Base-by-base conservation (phyloP, 108 stramenopile genomes). In the Conticribra guillardii region DNA sequence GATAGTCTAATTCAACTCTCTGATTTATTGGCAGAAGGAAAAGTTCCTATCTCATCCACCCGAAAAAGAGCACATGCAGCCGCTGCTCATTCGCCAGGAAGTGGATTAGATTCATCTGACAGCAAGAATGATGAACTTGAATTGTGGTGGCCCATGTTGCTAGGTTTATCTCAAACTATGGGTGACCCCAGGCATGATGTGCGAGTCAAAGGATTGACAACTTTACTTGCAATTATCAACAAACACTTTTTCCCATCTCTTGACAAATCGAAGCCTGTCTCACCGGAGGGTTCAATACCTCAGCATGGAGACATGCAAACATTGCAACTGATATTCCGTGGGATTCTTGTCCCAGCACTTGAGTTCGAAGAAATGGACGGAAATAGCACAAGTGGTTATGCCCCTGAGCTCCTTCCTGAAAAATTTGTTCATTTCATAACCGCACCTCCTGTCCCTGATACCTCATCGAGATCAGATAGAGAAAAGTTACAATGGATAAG, bases 61-160 rank as follows among this genome's bases (percentile, higher is more conserved):
- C 60, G 63, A 14, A 74, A 50, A 34, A 65, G 65, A 52, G 24
- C 47, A 54, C 29, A 56, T 2, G 32, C 68, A 26, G 59, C 52
- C 11, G 34, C 64, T 21, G 66, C 56, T 22, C 26, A 24, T 23
- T 27, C 46, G 17, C 57, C 54, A 17, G 74, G 60, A 3, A 51
- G 53, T 45, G 52, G 53, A 26, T 44, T 76, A 52, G 23, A 71
- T 60, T 27, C 83, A 63, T 31, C 71, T 65, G 30, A 74, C 81
- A 54, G 55, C 63, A 8, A 53, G 76, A 74, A 71, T n/a, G 56
- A 70, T 50, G 88, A 90, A 45, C 60, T 95, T 19, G 93, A 93
- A 69, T 74, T 96, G 5, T 99, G 98, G 97, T 99, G 98, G 98
- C 96, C 99, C 5, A 86, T 99, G 33, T 76, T 99, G 61, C 82